A percentile compares a stretch with the other conserved stretches of the same genome.
Evolutionary conservation across 176 grass and related monocot species (phyloP).

Genomic region (Metroxylon sagu): DNA sequence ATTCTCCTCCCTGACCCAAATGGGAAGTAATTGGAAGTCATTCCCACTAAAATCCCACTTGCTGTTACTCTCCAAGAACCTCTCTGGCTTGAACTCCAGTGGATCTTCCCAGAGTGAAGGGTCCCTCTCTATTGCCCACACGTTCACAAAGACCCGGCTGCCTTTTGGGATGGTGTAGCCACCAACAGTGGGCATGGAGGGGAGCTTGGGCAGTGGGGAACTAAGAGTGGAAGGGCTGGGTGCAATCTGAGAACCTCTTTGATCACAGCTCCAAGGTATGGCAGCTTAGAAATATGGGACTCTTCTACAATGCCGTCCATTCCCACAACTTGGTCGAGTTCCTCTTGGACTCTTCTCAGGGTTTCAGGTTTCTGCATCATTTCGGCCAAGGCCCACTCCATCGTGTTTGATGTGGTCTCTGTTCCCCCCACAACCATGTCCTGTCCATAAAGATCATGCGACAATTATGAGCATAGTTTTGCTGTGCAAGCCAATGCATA

Average conservation of each 20-base stretch:
- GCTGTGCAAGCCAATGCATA: too few relatives aligned
- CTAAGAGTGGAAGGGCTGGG: slow-evolving; percentile 56
- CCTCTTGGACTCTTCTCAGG: slow-evolving; percentile 25
- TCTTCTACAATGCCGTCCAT: slow-evolving; percentile 48
- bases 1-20: slow-evolving; percentile 75
- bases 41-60: slow-evolving; percentile 48
- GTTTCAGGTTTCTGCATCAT: slow-evolving; percentile 23
- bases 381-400: slow-evolving; percentile 75
- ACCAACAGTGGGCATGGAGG: slow-evolving; percentile 21
- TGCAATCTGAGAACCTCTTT: slow-evolving; percentile 74
- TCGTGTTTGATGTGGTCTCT: slow-evolving; percentile 57
- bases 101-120: slow-evolving; percentile 43
- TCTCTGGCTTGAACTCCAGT: slow-evolving; percentile 46
- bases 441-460: slow-evolving; percentile 11
- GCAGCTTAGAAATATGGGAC: slow-evolving; percentile 30
- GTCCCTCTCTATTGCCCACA: slow-evolving; percentile 66
- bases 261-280: slow-evolving; percentile 42
- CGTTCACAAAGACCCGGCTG: slow-evolving; percentile 48
- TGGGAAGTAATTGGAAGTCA: slow-evolving; percentile 50
- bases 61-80: slow-evolving; percentile 20
- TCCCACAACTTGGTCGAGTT: slow-evolving; percentile 53
- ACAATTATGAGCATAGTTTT: too few relatives aligned
- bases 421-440: slow-evolving; percentile 62
- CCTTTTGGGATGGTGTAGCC: slow-evolving; percentile 42
- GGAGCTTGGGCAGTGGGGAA: slow-evolving; percentile 59